These are phyloP conservation scores for Telopea speciosissima DNA, from an alignment of 177 flowering plant species.

Conservation along the genomic window DNA sequence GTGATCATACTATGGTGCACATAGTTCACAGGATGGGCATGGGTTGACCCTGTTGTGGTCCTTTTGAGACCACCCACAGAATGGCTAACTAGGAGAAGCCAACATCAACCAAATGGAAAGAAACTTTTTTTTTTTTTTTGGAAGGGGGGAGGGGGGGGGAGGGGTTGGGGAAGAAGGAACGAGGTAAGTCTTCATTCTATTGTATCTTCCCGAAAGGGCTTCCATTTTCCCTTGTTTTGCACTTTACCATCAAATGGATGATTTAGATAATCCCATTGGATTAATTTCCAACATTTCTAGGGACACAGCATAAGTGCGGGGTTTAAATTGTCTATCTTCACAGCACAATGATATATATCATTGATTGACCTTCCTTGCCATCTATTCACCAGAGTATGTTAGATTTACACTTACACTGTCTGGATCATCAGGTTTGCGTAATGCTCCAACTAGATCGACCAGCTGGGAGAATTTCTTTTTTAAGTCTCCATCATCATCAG, in stretches of 20 bases:
- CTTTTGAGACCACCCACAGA: neutral
- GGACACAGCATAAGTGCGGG: neutral
- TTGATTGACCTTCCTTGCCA: neutral
- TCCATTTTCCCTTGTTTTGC: neutral
- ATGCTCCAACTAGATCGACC: conserved; percentile 79
- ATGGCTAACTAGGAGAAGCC: neutral
- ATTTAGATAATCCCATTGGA: neutral
- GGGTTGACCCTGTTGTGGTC: neutral
- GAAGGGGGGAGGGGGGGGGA: too few species aligned
- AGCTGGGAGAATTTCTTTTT: conserved; percentile 65
- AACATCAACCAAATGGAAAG: too few species aligned
- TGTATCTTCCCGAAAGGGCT: neutral
- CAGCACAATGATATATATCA: neutral
- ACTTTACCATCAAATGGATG: neutral
- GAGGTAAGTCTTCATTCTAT: too few species aligned
- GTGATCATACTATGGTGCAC: neutral
- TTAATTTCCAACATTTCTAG: neutral
- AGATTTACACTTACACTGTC: conserved; percentile 71
- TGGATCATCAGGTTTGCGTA: conserved; percentile 87
- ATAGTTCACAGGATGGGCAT: neutral
- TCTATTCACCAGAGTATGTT: neutral
- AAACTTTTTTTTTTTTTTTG: too few species aligned
- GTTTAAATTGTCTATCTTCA: neutral
- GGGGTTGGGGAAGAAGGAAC: too few species aligned
- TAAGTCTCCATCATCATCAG: conserved; percentile 83